Conservation (phyloP, 768 basidiomycete species). For the Omphalotus guepiniiformis region DNA sequence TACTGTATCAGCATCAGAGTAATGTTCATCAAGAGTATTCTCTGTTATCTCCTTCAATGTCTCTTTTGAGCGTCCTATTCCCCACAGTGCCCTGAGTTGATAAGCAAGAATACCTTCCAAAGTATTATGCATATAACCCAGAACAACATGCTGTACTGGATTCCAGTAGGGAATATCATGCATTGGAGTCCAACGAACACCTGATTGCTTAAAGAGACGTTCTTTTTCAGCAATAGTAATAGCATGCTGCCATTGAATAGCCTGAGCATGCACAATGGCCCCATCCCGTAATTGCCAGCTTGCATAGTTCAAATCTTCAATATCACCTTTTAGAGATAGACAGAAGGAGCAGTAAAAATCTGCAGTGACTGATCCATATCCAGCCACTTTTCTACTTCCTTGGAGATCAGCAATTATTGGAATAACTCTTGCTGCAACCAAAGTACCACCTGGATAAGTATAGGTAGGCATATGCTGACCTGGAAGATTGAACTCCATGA, state of each 20-base stretch:
- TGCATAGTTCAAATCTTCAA: slow-evolving; percentile 11
- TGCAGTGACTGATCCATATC: slow-evolving; percentile 13
- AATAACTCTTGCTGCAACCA: slow-evolving; percentile 11
- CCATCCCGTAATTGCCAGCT: slow-evolving; percentile 13
- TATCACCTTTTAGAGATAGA: slow-evolving; percentile 7
- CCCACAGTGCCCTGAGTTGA: slow-evolving; percentile 16
- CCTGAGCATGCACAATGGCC: slow-evolving; percentile 9
- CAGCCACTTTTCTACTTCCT: slow-evolving; percentile 14
- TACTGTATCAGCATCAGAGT: slow-evolving; percentile 10
- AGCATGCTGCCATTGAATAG: slow-evolving; percentile 13
- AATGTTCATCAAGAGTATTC: slow-evolving; percentile 11
- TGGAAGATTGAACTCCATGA: slow-evolving; percentile 8
- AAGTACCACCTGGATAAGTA: slow-evolving; percentile 14
- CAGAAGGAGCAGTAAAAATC: slow-evolving; percentile 19
- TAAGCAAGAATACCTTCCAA: slow-evolving; percentile 13
- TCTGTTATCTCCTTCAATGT: slow-evolving; percentile 2
- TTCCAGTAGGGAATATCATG: slow-evolving; percentile 16
- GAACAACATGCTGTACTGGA: slow-evolving; percentile 12
- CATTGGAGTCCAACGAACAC: slow-evolving; percentile 15
- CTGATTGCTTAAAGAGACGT: slow-evolving; percentile 4
- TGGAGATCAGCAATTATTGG: slow-evolving; percentile 16
- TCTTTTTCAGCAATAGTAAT: slow-evolving; percentile 6
- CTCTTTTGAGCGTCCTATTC: slow-evolving; percentile 10
- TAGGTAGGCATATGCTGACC: slow-evolving; percentile 10
- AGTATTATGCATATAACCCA: slow-evolving; percentile 19